Base-by-base conservation (phyloP, 345 rosid species). In the Populus tremula region DNA sequence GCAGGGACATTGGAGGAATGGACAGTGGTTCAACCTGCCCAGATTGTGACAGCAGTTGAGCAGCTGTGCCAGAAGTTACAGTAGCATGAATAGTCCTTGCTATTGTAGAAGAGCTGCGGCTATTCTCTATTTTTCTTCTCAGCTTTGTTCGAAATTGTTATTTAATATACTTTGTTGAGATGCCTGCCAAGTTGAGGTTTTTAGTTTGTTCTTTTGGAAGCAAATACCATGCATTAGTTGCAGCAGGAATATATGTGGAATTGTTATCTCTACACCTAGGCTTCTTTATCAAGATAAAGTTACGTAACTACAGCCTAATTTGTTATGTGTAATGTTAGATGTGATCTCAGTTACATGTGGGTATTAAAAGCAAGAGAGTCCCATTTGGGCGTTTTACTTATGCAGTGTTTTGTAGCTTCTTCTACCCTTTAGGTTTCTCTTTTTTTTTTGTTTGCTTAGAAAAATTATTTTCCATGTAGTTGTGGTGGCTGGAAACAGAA, bases 11-110 rank as follows among this genome's bases (percentile, higher is more conserved):
- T 95, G 77, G 99, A 95, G 79, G 98, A 95, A 77, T 90, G 92
- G 93, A 95, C 98, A 0, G 91, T 93, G 13, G 98, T 95, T 78
- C 99, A 95, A 79, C 99, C 99, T 8, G 88, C 93, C 50, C 98
- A 91, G 91, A 91, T 93, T 43, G 98, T 95, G 75, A 91, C 97
- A 0, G 99, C 98, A 8, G 93, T 93, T 47, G 96, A 93, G 87
- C 91, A 93, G 89, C 90, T 95, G 43, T 95, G 99, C 87, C 90
- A 84, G 87, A 93, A 87, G 86, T 67, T 73, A 66, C 70, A 29
- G 68, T 33, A 43, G 69, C 77, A 62, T 21, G 67, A 70, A 77
- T 18, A 61, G 49, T 63, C 62, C 6, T 75, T 73, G 65, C 41
- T 74, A 50, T 45, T 43, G 39, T 13, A 38, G 53, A 71, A 62